These are phyloP conservation scores for Glycine soja DNA, from an alignment of 306 rosid species.

Conservation along the genomic window DNA sequence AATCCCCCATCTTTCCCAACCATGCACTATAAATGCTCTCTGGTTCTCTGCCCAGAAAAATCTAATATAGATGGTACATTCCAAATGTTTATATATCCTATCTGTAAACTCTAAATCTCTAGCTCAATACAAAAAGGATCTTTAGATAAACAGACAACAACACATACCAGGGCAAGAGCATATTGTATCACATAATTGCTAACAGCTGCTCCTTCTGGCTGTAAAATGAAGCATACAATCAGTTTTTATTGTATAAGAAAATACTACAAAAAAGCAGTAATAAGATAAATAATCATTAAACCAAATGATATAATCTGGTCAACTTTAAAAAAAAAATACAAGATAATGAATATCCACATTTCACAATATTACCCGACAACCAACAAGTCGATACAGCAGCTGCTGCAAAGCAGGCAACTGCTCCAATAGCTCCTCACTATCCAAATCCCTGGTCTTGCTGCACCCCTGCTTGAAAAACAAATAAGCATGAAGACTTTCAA, in stretches of 20 bases:
- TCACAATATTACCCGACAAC: constrained; percentile 74
- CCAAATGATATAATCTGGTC: constrained; percentile 9
- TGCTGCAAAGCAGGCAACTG: constrained; percentile 97
- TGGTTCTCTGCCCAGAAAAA: neutral
- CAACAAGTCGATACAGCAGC: constrained; percentile 87
- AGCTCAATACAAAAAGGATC: constrained; percentile 20
- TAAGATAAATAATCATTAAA: constrained; percentile 1
- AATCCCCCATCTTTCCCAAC: constrained; percentile 19
- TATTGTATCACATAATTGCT: constrained; percentile 93
- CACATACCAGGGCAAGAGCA: constrained; percentile 94
- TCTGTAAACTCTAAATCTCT: constrained; percentile 29
- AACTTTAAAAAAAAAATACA: neutral
- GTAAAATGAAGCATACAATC: constrained; percentile 52
- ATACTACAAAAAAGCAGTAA: neutral
- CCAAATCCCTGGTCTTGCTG: constrained; percentile 95
- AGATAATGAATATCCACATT: constrained; percentile 30
- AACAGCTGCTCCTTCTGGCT: constrained; percentile 98
- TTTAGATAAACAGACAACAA: constrained; percentile 11
- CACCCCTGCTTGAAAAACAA: constrained; percentile 71
- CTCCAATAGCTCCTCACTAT: constrained; percentile 90
- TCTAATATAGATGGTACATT: constrained; percentile 27
- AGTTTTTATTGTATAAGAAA: constrained; percentile 37
- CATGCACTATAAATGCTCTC: neutral
- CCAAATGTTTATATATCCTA: constrained; percentile 9
- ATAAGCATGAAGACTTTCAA: constrained; percentile 17